Percentiles rank a stretch among this genome's conserved stretches.
Conservation (phyloP, 257 asterid species). For the Rauvolfia tetraphylla region DNA sequence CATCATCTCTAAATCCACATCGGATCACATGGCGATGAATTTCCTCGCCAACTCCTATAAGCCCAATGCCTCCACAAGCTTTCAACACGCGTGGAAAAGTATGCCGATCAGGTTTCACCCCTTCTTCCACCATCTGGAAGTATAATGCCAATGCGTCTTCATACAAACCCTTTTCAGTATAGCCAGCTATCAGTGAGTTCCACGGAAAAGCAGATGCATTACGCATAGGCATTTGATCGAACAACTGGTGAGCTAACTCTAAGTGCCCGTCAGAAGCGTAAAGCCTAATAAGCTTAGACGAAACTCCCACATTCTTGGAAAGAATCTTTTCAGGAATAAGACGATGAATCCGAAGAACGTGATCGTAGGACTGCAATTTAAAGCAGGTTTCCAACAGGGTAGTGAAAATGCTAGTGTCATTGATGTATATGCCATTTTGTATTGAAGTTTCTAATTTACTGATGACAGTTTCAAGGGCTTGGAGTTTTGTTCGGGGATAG, state of each 20-base stretch:
- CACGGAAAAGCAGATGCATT: slow-evolving; percentile 62
- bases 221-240: slow-evolving; percentile 69
- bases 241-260: slow-evolving; percentile 70
- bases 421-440: slow-evolving; percentile 44
- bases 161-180: slow-evolving; percentile 49
- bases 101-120: slow-evolving; percentile 66
- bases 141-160: slow-evolving; percentile 84
- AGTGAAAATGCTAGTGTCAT: slow-evolving; percentile 66
- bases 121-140: slow-evolving; percentile 91
- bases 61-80: slow-evolving; percentile 78
- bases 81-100: slow-evolving; percentile 83
- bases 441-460: slow-evolving; percentile 44
- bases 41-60: slow-evolving; percentile 65
- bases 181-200: slow-evolving; percentile 83
- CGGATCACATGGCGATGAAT: slow-evolving; percentile 72
- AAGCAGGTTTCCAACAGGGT: slow-evolving; percentile 75
- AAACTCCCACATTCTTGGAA: slow-evolving; percentile 57
- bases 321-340: slow-evolving; percentile 63
- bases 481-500: slow-evolving; percentile 42
- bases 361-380: slow-evolving; percentile 52
- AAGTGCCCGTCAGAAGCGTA: slow-evolving; percentile 48
- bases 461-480: slow-evolving; percentile 67
- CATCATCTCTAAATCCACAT: slow-evolving; percentile 45
- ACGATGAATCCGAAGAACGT: slow-evolving; percentile 37
- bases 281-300: slow-evolving; percentile 59